A percentile compares a stretch with the other conserved stretches of the same genome.
Conservation (phyloP, 2,329 filamentous ascomycete species). For the Thermothelomyces thermophilus region DNA sequence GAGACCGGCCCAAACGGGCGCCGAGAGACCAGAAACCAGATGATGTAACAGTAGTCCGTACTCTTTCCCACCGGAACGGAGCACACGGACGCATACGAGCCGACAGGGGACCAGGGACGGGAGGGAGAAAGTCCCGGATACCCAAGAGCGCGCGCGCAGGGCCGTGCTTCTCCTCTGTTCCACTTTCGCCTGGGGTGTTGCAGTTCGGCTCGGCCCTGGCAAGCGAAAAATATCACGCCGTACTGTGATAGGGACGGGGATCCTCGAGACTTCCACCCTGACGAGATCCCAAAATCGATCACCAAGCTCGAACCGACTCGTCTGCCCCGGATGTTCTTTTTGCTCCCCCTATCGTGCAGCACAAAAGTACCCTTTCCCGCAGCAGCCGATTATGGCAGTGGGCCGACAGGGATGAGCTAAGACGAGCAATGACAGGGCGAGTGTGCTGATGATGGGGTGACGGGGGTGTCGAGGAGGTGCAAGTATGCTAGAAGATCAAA, state of each 20-base stretch:
- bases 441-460: conserved; percentile 1
- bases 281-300: too few relatives aligned
- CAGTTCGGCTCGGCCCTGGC: too few relatives aligned
- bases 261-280: too few relatives aligned
- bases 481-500: conserved; percentile 35
- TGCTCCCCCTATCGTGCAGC: too few relatives aligned
- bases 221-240: too few relatives aligned
- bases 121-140: conserved; percentile 10
- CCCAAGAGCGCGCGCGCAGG: too few relatives aligned
- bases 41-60: conserved; percentile 11
- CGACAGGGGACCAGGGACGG: conserved; percentile 6
- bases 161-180: not conserved
- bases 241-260: too few relatives aligned
- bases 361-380: not conserved
- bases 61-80: conserved; percentile 8
- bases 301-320: too few relatives aligned
- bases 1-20: conserved; percentile 13
- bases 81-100: conserved; percentile 8
- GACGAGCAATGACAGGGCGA: not conserved
- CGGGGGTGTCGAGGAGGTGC: conserved; percentile 1
- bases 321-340: too few relatives aligned
- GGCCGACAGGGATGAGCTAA: conserved; percentile 1
- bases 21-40: conserved; percentile 3
- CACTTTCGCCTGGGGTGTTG: too few relatives aligned
- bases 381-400: conserved; percentile 3